Evolutionary conservation across 768 basidiomycete species (phyloP).

Genomic region (Suillus ampliporus): DNA sequence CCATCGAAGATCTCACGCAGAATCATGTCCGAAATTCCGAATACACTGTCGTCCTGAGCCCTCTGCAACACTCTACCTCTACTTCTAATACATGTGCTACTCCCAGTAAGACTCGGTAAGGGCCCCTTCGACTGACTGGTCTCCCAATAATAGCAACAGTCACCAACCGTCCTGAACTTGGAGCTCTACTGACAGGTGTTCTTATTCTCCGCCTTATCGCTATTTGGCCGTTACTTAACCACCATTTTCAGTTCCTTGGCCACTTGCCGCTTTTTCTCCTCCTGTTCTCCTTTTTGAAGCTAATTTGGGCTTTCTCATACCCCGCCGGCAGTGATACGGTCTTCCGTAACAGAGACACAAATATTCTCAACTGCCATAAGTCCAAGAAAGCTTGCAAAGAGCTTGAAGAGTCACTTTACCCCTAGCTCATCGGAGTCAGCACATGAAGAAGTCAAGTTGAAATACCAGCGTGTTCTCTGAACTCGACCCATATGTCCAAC

Average conservation of each 20-base stretch:
- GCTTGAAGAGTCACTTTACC: background rate
- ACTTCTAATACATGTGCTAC: background rate
- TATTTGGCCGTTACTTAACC: background rate
- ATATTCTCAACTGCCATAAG: background rate
- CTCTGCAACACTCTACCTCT: background rate
- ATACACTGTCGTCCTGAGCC: background rate
- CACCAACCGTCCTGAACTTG: no score
- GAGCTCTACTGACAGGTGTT: conserved; percentile 12
- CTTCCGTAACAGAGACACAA: background rate
- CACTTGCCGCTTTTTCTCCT: conserved; percentile 14
- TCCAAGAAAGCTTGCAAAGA: background rate
- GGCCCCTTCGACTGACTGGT: background rate
- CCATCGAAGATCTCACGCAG: conserved; percentile 6
- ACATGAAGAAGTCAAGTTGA: background rate
- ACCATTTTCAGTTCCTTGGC: background rate
- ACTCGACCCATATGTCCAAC: background rate
- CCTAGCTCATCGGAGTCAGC: background rate
- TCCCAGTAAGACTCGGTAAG: background rate
- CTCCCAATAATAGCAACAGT: conserved; percentile 6
- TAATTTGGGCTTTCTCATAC: conserved; percentile 10
- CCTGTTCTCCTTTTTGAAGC: conserved; percentile 15
- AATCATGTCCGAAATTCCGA: no score
- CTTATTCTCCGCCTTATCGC: conserved; percentile 11
- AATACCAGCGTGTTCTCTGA: no score
- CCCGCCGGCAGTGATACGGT: background rate